Conservation (phyloP, 306 rosid species). For the Aeschynomene evenia region DNA sequence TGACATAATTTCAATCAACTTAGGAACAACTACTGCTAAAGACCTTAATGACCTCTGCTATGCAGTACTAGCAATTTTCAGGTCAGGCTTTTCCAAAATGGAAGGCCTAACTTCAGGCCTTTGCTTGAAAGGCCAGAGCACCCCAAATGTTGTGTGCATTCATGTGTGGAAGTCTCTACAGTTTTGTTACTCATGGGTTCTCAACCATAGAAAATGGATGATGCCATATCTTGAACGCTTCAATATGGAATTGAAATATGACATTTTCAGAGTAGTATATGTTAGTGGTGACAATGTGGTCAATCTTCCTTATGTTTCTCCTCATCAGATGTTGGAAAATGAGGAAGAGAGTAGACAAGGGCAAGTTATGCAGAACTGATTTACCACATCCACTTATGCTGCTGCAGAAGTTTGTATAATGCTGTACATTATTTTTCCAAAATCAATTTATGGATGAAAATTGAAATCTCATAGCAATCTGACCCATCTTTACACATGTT, state of each 20-base stretch:
- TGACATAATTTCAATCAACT: constrained; percentile 49
- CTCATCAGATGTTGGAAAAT: constrained; percentile 36
- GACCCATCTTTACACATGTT: background rate
- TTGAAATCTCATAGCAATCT: background rate
- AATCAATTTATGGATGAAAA: background rate
- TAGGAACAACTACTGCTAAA: constrained; percentile 15
- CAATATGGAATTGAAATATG: constrained; percentile 55
- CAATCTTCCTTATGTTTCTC: constrained; percentile 27
- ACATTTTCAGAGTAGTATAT: constrained; percentile 53
- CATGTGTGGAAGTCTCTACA: constrained; percentile 68
- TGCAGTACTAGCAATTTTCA: constrained; percentile 50
- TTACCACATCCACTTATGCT: background rate
- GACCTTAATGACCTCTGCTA: constrained; percentile 50
- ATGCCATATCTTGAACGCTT: constrained; percentile 56
- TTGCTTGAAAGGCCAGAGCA: constrained; percentile 55
- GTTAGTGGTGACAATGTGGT: constrained; percentile 42
- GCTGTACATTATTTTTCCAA: background rate
- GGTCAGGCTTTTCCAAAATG: constrained; percentile 40
- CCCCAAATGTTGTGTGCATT: constrained; percentile 42
- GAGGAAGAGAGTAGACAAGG: constrained; percentile 36
- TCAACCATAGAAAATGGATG: constrained; percentile 43
- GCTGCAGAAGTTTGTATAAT: background rate
- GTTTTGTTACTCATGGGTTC: constrained; percentile 58
- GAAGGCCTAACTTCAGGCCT: constrained; percentile 52
- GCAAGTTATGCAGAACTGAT: constrained; percentile 30